Evolutionary conservation across 2,329 filamentous ascomycete species (phyloP).

Genomic region (Dactylonectria macrodidyma): DNA sequence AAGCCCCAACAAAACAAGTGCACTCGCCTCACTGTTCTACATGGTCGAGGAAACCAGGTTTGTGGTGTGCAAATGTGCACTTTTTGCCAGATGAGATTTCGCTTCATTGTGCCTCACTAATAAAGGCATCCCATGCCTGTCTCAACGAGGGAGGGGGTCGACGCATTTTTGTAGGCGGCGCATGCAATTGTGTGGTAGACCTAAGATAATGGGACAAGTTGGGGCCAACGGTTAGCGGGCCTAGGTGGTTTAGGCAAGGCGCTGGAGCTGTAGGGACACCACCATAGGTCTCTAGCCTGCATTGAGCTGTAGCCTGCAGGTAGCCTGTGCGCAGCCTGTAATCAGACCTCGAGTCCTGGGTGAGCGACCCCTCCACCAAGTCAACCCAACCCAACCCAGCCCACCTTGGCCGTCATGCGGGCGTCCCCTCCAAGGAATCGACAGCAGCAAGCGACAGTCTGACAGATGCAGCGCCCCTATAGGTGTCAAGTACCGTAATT

Average conservation of each 20-base stretch:
- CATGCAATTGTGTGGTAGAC: not conserved
- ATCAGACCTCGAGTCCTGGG: conserved; percentile 7
- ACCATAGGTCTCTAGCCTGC: too few species aligned
- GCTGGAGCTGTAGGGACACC: not conserved
- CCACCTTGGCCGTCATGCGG: conserved; percentile 25
- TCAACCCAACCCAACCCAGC: conserved; percentile 15
- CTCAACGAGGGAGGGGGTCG: not conserved
- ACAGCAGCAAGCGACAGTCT: conserved; percentile 15
- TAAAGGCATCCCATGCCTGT: not conserved
- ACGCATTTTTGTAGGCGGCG: too few species aligned
- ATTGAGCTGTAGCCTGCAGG: not conserved
- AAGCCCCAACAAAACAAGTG: conserved; percentile 17
- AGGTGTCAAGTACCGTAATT: not conserved
- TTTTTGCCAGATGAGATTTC: conserved; percentile 8
- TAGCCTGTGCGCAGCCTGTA: not conserved
- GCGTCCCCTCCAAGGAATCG: conserved; percentile 28
- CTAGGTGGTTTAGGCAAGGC: conserved; percentile 20
- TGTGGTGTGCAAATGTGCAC: not conserved
- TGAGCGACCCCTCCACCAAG: conserved; percentile 25
- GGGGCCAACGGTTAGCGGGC: conserved; percentile 18
- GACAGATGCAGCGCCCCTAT: conserved; percentile 11
- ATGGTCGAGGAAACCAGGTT: not conserved
- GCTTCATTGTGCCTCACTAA: not conserved
- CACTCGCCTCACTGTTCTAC: conserved; percentile 9
- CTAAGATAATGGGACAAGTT: not conserved